Base-by-base conservation (phyloP, 2,329 filamentous ascomycete species). In the Cordyceps cicadae region DNA sequence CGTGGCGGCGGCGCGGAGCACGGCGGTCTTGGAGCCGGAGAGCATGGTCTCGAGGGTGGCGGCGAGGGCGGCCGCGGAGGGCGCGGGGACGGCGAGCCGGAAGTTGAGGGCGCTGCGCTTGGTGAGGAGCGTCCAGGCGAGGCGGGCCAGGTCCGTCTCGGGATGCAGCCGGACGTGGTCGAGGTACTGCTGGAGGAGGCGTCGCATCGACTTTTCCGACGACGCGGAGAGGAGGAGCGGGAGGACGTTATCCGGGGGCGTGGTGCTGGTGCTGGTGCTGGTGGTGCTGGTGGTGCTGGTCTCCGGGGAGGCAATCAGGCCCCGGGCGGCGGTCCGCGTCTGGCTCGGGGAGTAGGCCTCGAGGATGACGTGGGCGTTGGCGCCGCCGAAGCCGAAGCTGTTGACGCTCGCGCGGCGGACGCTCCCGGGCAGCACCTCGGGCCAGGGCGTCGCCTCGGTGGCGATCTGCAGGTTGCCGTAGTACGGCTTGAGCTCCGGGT, bases 361-460 rank as follows among this genome's bases (percentile, higher is more conserved):
- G 0, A 69, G 50, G 15, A 70, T 62, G 7, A 62, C 61, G 55
- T 70, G 69, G 0, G 63, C 61, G 60, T 71, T 70, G 1, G 66
- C 24, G 3, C 69, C 69, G 1, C 69, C 69, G 29, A 66, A 70
- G 0, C 69, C 69, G 26, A 71, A 71, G 5, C 63, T 66, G 59
- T 68, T 64, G 52, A 69, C 60, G 62, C 66, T 65, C 19, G 61
- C 62, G 54, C 62, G 48, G 17, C 61, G 39, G 11, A 43, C 45
- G 1, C 62, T 55, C 19, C 39, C 43, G 17, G 39, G 26, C 3
- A 54, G 26, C 3, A 54, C 5, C 5, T 5, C 21, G 3, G 67
- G 68, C 69, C 67, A 70, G 0, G 62, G 41, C 1, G 4, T 60
- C 0, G 51, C 11, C 11, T 24, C 12, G 0, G 63, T 67, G 0